These are phyloP conservation scores for Talaromyces sp. DNA, from an alignment of 2,329 filamentous ascomycete genomes.

Conservation along the genomic window DNA sequence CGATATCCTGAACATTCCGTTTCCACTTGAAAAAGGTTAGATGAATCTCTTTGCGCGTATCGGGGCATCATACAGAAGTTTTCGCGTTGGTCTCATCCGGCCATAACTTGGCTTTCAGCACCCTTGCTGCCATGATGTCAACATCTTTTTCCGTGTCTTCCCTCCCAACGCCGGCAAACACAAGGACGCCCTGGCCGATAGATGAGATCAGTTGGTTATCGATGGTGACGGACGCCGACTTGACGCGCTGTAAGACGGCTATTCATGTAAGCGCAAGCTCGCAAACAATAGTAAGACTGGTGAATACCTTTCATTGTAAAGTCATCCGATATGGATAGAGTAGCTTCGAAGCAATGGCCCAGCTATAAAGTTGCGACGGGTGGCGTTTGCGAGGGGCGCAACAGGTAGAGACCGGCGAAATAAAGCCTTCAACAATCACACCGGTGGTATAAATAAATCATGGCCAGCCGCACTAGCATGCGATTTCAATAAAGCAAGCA, in stretches of 20 bases:
- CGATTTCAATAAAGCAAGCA: not conserved
- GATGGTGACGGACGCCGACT: conserved; percentile 93
- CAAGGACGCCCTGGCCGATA: conserved; percentile 84
- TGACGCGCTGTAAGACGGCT: conserved; percentile 66
- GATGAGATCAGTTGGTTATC: conserved; percentile 86
- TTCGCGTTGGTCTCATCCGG: conserved; percentile 68
- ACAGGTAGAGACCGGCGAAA: not conserved
- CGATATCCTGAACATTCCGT: conserved; percentile 79
- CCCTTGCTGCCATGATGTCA: conserved; percentile 76
- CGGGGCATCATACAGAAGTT: conserved; percentile 1
- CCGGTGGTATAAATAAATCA: not conserved
- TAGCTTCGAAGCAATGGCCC: not conserved
- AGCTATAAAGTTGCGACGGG: not conserved
- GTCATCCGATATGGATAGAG: not conserved
- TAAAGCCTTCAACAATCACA: conserved; percentile 1
- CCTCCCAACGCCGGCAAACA: conserved; percentile 87
- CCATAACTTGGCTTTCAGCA: conserved; percentile 89
- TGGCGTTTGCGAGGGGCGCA: not conserved
- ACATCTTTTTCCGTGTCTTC: conserved; percentile 88
- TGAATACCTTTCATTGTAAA: conserved; percentile 20
- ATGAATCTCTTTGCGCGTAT: not conserved
- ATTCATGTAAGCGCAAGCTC: not conserved
- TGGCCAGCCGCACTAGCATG: not conserved
- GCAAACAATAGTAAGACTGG: too few relatives aligned
- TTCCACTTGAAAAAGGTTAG: conserved; percentile 68